A percentile compares a stretch with the other conserved stretches of the same genome.
Conservation (phyloP, 129 eudicot genomes). For the Scalesia atractyloides region DNA sequence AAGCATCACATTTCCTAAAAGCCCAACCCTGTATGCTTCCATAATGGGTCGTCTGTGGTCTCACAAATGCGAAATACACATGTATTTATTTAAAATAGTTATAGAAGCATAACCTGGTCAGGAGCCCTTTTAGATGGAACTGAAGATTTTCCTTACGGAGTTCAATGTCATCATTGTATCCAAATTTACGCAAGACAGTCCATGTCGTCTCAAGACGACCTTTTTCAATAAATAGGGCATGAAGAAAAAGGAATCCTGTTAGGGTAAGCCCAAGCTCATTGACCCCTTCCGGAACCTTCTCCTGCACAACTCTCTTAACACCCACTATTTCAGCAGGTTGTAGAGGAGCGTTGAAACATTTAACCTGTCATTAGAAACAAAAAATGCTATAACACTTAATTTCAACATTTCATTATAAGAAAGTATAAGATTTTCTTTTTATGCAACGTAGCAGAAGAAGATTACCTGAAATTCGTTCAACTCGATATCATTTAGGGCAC, state of each 20-base stretch:
- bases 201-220: constrained; percentile 96
- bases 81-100: background rate
- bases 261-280: constrained; percentile 88
- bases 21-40: constrained; percentile 6
- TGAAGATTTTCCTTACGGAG: constrained; percentile 69
- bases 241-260: constrained; percentile 89
- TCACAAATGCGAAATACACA: background rate
- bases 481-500: constrained; percentile 86
- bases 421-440: constrained; percentile 13
- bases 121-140: constrained; percentile 72
- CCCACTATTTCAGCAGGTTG: constrained; percentile 97
- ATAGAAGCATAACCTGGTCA: constrained; percentile 69
- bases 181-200: constrained; percentile 88
- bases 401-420: background rate
- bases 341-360: constrained; percentile 94
- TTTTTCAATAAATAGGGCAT: constrained; percentile 94
- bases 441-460: constrained; percentile 10
- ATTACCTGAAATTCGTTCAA: constrained; percentile 88
- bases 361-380: constrained; percentile 56
- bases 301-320: constrained; percentile 94
- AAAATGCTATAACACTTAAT: background rate
- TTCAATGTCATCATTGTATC: constrained; percentile 84
- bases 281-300: constrained; percentile 91
- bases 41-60: background rate
- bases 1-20: background rate